Conservation (phyloP, 441 rosid genomes). For the Iberis amara region DNA sequence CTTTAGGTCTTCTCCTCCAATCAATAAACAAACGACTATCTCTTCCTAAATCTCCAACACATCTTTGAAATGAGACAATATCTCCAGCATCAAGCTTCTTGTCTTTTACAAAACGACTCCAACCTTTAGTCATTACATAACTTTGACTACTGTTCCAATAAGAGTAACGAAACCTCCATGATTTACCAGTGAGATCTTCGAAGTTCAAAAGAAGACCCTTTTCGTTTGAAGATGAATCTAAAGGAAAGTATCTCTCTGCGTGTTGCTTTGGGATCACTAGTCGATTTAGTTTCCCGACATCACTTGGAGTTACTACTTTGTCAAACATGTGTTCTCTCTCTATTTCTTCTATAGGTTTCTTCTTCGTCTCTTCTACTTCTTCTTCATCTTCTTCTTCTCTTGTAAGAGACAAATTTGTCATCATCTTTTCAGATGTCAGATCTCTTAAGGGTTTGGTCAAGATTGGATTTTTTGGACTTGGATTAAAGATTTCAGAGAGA, state of each 20-base stretch:
- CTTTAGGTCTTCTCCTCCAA: slow-evolving; percentile 74
- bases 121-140: slow-evolving; percentile 97
- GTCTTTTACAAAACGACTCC: slow-evolving; percentile 99
- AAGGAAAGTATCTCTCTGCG: slow-evolving; percentile 88
- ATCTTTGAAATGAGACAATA: slow-evolving; percentile 78
- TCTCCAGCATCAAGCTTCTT: slow-evolving; percentile 91
- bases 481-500: slow-evolving; percentile 6
- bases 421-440: slow-evolving; percentile 21
- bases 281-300: slow-evolving; percentile 87
- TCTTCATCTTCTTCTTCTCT: slow-evolving; percentile 19
- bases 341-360: slow-evolving; percentile 26
- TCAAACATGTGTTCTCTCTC: slow-evolving; percentile 72
- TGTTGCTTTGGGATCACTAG: slow-evolving; percentile 93
- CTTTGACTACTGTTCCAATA: slow-evolving; percentile 99
- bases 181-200: slow-evolving; percentile 73
- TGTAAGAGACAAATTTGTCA: slow-evolving; percentile 25
- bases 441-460: slow-evolving; percentile 21
- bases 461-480: slow-evolving; percentile 2
- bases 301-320: slow-evolving; percentile 71
- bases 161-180: slow-evolving; percentile 91
- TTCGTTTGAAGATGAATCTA: slow-evolving; percentile 63
- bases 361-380: slow-evolving; percentile 15
- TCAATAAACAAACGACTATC: slow-evolving; percentile 63
- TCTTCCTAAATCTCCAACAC: slow-evolving; percentile 55
- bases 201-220: slow-evolving; percentile 81